Conservation (phyloP, 1,139 yeast genomes). For the Geotrichum klebahnii region DNA sequence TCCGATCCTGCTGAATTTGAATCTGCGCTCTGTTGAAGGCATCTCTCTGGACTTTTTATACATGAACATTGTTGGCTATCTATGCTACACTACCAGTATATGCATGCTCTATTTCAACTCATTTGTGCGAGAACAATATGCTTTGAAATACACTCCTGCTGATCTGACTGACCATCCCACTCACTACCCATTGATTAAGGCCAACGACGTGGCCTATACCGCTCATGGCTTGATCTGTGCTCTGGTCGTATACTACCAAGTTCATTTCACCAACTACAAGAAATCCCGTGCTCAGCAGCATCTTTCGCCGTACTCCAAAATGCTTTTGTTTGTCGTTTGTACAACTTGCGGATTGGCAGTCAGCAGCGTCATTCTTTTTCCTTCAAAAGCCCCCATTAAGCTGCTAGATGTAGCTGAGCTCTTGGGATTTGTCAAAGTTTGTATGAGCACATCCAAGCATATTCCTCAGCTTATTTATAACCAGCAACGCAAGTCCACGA, state of each 20-base stretch:
- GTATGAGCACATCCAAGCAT: constrained; percentile 55
- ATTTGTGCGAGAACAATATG: constrained; percentile 42
- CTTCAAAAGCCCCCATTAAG: constrained; percentile 1
- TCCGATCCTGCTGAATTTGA: constrained; percentile 41
- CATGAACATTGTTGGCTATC: constrained; percentile 45
- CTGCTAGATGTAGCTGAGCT: constrained; percentile 39
- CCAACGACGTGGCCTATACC: constrained; percentile 45
- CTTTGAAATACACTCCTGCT: constrained; percentile 32
- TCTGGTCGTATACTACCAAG: constrained; percentile 39
- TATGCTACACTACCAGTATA: constrained; percentile 43
- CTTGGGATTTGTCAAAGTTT: constrained; percentile 51
- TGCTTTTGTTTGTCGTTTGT: constrained; percentile 24
- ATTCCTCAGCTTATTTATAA: constrained; percentile 59
- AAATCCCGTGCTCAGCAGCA: constrained; percentile 28
- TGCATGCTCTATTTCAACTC: constrained; percentile 40
- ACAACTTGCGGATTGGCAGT: constrained; percentile 22
- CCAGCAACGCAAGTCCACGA: constrained; percentile 50
- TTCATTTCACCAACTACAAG: constrained; percentile 39
- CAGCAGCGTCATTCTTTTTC: constrained; percentile 12
- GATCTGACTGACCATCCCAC: constrained; percentile 18
- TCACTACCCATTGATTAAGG: constrained; percentile 43
- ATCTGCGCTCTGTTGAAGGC: constrained; percentile 45
- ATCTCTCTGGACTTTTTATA: constrained; percentile 45
- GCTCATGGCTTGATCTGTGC: constrained; percentile 44
- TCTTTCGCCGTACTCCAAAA: constrained; percentile 29